Percentiles rank a stretch among this genome's conserved stretches.
phyloP scores from a whole-genome alignment of 2,329 filamentous ascomycete genomes.

The Didymosphaeria variabile region DNA sequence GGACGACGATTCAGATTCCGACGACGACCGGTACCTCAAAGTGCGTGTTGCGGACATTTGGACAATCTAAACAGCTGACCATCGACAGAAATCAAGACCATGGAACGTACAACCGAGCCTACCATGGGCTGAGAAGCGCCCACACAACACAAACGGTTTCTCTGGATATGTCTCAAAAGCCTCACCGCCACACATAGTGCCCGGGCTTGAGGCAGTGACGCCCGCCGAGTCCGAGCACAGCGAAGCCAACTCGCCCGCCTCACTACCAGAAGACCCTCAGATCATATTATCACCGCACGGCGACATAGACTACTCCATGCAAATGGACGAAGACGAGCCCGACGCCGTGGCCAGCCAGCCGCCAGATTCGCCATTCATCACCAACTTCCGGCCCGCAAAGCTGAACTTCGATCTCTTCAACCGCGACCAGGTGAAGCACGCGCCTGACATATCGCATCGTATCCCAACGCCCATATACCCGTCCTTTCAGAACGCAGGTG shows the following conservation, averaged over 20 bases:
- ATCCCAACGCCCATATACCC: conserved; percentile 53
- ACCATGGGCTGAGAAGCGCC: conserved; percentile 20
- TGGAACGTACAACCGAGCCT: conserved; percentile 27
- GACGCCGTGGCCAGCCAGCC: conserved; percentile 45
- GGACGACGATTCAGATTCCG: conserved; percentile 46
- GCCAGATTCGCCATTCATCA: conserved; percentile 44
- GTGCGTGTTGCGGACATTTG: conserved; percentile 25
- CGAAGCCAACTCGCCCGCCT: conserved; percentile 38
- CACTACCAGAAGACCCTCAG: conserved; percentile 29
- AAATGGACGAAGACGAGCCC: conserved; percentile 48
- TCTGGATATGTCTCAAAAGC: conserved; percentile 32
- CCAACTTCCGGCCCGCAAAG: conserved; percentile 44
- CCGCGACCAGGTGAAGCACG: conserved; percentile 21
- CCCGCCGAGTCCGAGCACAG: conserved; percentile 41
- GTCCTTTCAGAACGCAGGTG: conserved; percentile 41
- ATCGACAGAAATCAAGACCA: conserved; percentile 41
- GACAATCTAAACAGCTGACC: conserved; percentile 12
- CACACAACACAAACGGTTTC: conserved; percentile 14
- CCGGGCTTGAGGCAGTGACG: conserved; percentile 41
- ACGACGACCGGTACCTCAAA: conserved; percentile 43
- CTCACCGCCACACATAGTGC: conserved; percentile 37
- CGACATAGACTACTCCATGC: conserved; percentile 45
- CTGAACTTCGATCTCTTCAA: conserved; percentile 42
- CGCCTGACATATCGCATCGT: conserved; percentile 35
- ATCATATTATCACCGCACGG: conserved; percentile 32